Conservation (phyloP, 495 filamentous ascomycete species). For the Aspergillus ostianus region DNA sequence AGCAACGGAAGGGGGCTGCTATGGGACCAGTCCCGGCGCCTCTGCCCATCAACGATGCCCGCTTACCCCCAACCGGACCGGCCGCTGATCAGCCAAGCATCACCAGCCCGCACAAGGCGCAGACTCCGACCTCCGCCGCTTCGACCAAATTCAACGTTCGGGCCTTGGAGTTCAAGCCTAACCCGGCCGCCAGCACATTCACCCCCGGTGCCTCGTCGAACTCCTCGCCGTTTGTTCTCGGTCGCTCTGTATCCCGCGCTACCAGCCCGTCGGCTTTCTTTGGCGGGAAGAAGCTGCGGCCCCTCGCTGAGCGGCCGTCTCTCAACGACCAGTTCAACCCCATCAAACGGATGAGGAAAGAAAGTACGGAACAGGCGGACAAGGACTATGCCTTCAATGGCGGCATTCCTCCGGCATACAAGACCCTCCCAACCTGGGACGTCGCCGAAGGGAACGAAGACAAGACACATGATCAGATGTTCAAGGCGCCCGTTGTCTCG, state of each 20-base stretch:
- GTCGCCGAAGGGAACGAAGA: constrained; percentile 59
- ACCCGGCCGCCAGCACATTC: constrained; percentile 73
- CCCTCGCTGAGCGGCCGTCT: constrained; percentile 53
- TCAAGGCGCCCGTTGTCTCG: constrained; percentile 62
- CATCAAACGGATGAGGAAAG: constrained; percentile 69
- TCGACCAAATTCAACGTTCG: constrained; percentile 76
- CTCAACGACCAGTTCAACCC: constrained; percentile 70
- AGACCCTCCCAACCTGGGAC: constrained; percentile 79
- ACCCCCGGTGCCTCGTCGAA: constrained; percentile 65
- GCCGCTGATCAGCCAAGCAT: constrained; percentile 42
- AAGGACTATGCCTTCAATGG: constrained; percentile 60
- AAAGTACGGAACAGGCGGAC: constrained; percentile 43
- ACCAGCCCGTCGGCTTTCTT: constrained; percentile 51
- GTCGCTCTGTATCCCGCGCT: constrained; percentile 51
- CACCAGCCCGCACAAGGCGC: constrained; percentile 46
- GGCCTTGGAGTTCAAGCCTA: constrained; percentile 81
- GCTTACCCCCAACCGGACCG: constrained; percentile 49
- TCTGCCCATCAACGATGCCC: constrained; percentile 54
- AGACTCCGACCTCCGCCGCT: constrained; percentile 49
- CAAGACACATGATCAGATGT: constrained; percentile 70
- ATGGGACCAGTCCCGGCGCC: constrained; percentile 48
- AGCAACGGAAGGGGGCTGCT: constrained; percentile 53
- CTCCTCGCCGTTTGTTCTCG: constrained; percentile 55
- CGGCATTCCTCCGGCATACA: constrained; percentile 73
- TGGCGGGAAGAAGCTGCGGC: constrained; percentile 59